Evolutionary conservation across 768 basidiomycete species (phyloP).

Genomic region (Russula brevipes): DNA sequence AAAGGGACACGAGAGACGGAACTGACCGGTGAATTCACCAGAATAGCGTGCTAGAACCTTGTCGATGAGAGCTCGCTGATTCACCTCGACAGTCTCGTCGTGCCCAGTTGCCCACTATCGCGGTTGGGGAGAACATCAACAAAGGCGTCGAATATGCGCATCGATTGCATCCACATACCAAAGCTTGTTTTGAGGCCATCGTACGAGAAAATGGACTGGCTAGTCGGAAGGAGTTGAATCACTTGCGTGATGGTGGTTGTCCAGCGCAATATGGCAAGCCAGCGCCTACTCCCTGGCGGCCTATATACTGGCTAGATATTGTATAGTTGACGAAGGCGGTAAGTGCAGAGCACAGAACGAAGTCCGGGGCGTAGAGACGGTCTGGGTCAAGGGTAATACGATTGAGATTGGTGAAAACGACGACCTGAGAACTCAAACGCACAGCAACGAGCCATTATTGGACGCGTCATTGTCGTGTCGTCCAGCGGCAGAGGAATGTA

Average conservation of each 20-base stretch:
- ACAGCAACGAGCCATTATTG: too few species aligned
- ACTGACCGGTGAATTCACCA: conserved; percentile 79
- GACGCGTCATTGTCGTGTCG: neutral
- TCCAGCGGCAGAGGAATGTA: neutral
- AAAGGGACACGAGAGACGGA: neutral
- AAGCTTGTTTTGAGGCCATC: conserved; percentile 19
- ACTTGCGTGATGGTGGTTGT: neutral
- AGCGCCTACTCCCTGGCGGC: neutral
- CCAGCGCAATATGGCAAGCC: neutral
- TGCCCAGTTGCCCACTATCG: conserved; percentile 52
- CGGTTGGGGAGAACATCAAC: neutral
- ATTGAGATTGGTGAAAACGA: neutral
- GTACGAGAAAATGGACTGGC: neutral
- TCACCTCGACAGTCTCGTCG: conserved; percentile 84
- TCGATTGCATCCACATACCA: conserved; percentile 7
- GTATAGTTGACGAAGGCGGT: neutral
- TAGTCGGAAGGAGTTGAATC: neutral
- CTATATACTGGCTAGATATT: neutral
- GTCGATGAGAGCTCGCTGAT: conserved; percentile 94
- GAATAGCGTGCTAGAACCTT: conserved; percentile 95
- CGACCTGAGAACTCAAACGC: too few species aligned
- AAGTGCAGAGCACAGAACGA: neutral
- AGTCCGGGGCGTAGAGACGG: neutral
- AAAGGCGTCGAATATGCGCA: neutral
- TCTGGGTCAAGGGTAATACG: neutral